A percentile compares a stretch with the other conserved stretches of the same genome.
phyloP scores from a whole-genome alignment of 352 stramenopile species.

The Phytophthora sp. region DNA sequence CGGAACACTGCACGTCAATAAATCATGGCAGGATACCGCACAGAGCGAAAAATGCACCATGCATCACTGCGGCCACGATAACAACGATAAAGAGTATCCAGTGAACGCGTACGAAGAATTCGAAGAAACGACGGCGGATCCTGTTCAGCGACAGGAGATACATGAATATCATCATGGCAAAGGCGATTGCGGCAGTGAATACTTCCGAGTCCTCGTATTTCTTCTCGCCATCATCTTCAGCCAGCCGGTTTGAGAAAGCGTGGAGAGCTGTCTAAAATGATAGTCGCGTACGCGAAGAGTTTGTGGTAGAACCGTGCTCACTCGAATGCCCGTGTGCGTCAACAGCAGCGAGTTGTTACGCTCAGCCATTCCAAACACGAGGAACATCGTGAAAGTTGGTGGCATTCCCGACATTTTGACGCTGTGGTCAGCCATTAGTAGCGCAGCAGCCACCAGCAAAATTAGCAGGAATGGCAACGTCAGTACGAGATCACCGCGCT shows the following conservation, averaged over 20 bases:
- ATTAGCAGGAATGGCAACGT: constrained; percentile 15
- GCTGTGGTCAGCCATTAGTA: not conserved
- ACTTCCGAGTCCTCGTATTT: not conserved
- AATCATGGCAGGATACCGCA: constrained; percentile 31
- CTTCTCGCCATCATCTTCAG: not conserved
- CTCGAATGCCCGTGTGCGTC: constrained; percentile 41
- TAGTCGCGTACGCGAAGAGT: constrained; percentile 25
- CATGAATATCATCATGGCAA: constrained; percentile 30
- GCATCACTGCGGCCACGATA: constrained; percentile 40
- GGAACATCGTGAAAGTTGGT: constrained; percentile 29
- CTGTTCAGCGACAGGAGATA: constrained; percentile 25
- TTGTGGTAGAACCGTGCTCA: constrained; percentile 52
- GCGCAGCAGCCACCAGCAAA: constrained; percentile 11
- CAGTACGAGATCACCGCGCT: constrained; percentile 33
- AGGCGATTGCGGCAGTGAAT: constrained; percentile 17
- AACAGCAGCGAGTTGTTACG: constrained; percentile 53
- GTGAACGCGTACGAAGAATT: constrained; percentile 35
- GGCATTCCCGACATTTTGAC: constrained; percentile 13
- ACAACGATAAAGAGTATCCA: constrained; percentile 49
- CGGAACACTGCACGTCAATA: constrained; percentile 42
- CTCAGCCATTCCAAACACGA: constrained; percentile 40
- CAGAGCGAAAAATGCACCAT: constrained; percentile 30
- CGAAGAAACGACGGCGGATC: constrained; percentile 34
- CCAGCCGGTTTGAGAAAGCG: constrained; percentile 34
- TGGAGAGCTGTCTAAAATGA: constrained; percentile 37